Evolutionary conservation across 139 green algal species (phyloP).

Genomic region (Chlamydomonas sphaeroides): DNA sequence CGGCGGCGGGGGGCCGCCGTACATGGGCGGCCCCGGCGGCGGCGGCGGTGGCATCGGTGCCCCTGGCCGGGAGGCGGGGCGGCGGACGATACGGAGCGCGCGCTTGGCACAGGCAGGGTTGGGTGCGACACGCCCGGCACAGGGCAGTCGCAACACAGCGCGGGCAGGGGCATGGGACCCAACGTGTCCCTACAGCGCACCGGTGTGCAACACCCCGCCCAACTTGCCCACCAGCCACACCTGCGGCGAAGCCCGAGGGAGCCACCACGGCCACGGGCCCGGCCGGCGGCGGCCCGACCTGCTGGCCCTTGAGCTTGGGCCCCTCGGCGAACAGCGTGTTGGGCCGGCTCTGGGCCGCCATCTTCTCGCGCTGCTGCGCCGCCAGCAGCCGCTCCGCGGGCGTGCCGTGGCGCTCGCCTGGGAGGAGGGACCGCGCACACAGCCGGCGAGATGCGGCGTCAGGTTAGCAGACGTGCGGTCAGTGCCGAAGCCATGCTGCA

Average conservation of each 20-base stretch:
- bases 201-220: background rate
- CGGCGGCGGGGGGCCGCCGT: background rate
- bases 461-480: too few relatives aligned
- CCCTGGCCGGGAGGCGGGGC: background rate
- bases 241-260: slow-evolving; percentile 6
- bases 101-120: background rate
- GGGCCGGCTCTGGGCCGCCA: slow-evolving; percentile 69
- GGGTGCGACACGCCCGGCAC: background rate
- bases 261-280: background rate
- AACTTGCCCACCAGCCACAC: background rate
- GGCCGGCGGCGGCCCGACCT: slow-evolving; percentile 2
- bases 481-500: too few relatives aligned
- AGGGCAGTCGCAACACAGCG: background rate
- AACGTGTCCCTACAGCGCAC: background rate
- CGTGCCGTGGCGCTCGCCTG: slow-evolving; percentile 95
- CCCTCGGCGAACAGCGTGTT: slow-evolving; percentile 91
- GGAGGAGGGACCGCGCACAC: too few relatives aligned
- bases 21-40: background rate
- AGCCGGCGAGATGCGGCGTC: too few relatives aligned
- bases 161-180: too few relatives aligned
- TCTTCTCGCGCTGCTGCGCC: slow-evolving; percentile 74
- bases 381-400: slow-evolving; percentile 93
- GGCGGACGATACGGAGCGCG: background rate
- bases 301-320: slow-evolving; percentile 61
- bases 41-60: background rate